Evolutionary conservation across 371 early-diverging fungal genomes (phyloP), one percentile per base, ranked within the genome.

Genomic region (Rhizopus microsporus): DNA sequence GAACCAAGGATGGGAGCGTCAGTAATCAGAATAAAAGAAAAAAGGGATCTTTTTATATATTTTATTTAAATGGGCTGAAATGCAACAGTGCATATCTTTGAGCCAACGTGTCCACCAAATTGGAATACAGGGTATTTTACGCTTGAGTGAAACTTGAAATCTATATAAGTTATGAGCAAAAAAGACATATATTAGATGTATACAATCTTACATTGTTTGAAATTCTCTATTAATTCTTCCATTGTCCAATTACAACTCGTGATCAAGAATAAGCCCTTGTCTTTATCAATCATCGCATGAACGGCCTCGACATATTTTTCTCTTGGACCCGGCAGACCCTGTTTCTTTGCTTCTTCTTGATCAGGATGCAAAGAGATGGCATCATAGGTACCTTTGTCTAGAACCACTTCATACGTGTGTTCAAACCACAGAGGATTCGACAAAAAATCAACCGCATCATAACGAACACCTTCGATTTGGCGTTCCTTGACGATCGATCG

Each of bases 311-410:
- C 68, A 42, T 71, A 73, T 34, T 56, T 62, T 33, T 77, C 67
- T 16, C 74, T 67, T 4, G 77, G 77, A 0, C 80, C 82, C 9
- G 61, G 67, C 23, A 47, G 33, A 9, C 66, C 64, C 43, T 67
- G 32, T 33, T 67, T 12, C 56, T 77, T 57, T 30, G 75, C 70
- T 51, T 70, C 51, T 59, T 67, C 63, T 59, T 83, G 73, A 17
- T 79, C 81, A 9, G 86, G 88, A 57, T 82, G 76, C 34, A 96
- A 73, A 38, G 88, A 87, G 29, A 96, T 95, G 9, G 96, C 96
- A 67, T 96, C 96, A 67, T 89, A 93, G 0, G 96, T 95, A 23
- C 96, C 96, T 67, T 96, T 96, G 68, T 96, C 96, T 57, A 95
- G 51, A 40, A 91, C 80, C 3, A 94, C 67, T 42, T 82, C 78